Base-by-base conservation (phyloP, 2,329 filamentous ascomycete species). In the Ceratocystiopsis sp. region DNA sequence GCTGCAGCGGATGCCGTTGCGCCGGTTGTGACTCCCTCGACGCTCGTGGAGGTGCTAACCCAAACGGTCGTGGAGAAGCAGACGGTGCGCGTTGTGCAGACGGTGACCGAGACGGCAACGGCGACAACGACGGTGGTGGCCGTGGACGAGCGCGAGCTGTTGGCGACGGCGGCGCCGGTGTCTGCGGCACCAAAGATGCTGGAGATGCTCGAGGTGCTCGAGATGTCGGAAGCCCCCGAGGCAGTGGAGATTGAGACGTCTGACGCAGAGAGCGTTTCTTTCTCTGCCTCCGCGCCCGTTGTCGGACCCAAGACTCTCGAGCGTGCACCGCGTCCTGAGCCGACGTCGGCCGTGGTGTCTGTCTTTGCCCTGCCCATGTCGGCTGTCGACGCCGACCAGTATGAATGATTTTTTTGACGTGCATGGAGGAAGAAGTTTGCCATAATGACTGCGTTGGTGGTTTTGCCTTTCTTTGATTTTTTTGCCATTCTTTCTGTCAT, bases 31-130 rank as follows among this genome's bases (percentile, higher is more conserved):
- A 14, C 12, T 5, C 13, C 34, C 13, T 15, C n/a, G 12, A 21
- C 21, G 14, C 25, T 15, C 18, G 35, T n/a, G 13, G 25, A 32
- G 38, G 18, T n/a, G 15, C 40, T 25, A 37, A 29, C 11, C 32
- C 47, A 51, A 36, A 50, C 51, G 3, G 46, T 52, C 15, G 43
- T 48, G 18, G 48, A 54, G 44, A 50, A 50, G 46, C 53, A 49
- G 44, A 48, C 47, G 4, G 43, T 52, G 37, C 43, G 44, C 37
- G 51, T 54, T 16, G 49, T 46, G 40, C 46, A 54, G 46, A 54
- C 52, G 8, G 49, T 53, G 46, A 53, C 51, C 5, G 52, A 52
- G 45, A 51, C 47, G 13, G 43, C 47, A 41, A 46, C 33, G 15
- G 32, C 39, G 13, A 25, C n/a, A 2, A 40, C 17, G 35, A 34